Evolutionary conservation across 108 stramenopile species (phyloP).

Genomic region (Cyclotella sp.): DNA sequence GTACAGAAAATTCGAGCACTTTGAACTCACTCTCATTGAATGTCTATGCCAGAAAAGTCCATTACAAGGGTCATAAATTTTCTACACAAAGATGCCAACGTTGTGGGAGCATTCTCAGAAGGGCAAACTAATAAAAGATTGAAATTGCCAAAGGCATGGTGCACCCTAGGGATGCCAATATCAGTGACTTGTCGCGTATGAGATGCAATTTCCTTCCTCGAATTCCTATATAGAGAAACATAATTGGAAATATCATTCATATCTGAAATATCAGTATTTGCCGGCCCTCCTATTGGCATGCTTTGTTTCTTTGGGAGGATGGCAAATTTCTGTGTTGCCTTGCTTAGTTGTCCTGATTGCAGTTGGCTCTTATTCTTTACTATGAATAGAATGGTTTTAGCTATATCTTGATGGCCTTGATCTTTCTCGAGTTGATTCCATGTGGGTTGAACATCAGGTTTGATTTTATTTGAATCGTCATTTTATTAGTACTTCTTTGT

Average conservation of each 20-base stretch:
- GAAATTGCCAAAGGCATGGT: slow-evolving; percentile 12
- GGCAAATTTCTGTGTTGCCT: slow-evolving; percentile 16
- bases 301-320: not conserved
- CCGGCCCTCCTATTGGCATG: not conserved
- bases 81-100: slow-evolving; percentile 18
- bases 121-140: slow-evolving; percentile 12
- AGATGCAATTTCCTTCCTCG: slow-evolving; percentile 5
- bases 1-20: not conserved
- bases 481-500: slow-evolving; percentile 29
- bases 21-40: slow-evolving; percentile 27
- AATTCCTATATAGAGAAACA: slow-evolving; percentile 32
- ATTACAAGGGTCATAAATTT: slow-evolving; percentile 38
- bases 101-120: not conserved
- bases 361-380: slow-evolving; percentile 20
- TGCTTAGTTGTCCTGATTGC: slow-evolving; percentile 23
- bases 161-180: not conserved
- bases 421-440: slow-evolving; percentile 38
- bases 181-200: slow-evolving; percentile 26
- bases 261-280: not conserved
- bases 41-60: slow-evolving; percentile 7
- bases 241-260: not conserved
- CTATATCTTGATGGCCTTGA: not conserved
- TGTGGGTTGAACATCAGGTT: slow-evolving; percentile 29
- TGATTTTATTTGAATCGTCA: slow-evolving; percentile 13
- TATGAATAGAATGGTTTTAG: not conserved